phyloP scores from a whole-genome alignment of 2,329 filamentous ascomycete species.

The Pseudocercospora ulei region DNA sequence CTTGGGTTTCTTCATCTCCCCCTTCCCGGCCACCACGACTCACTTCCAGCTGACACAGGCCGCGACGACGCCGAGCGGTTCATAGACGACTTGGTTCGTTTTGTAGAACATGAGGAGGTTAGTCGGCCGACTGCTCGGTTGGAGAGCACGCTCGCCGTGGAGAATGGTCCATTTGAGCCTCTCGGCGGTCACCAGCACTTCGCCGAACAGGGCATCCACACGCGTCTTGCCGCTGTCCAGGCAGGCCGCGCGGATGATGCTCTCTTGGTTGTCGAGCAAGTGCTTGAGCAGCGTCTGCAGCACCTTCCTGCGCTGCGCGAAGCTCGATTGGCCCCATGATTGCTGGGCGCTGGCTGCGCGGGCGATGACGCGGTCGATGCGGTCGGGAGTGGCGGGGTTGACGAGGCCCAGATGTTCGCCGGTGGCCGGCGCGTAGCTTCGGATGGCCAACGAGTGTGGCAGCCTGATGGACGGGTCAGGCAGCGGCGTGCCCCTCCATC shows the following conservation, averaged over 20 bases:
- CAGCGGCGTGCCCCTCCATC: constrained; percentile 49
- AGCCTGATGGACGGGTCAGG: constrained; percentile 54
- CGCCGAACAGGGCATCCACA: constrained; percentile 85
- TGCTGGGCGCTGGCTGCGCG: constrained; percentile 64
- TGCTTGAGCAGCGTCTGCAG: constrained; percentile 71
- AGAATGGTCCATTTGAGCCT: constrained; percentile 89
- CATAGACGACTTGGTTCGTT: constrained; percentile 77
- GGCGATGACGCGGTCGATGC: constrained; percentile 68
- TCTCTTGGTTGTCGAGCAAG: constrained; percentile 77
- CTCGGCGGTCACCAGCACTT: constrained; percentile 87
- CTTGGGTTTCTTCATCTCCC: too few species aligned
- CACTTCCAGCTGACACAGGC: constrained; percentile 97
- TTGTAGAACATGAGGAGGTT: constrained; percentile 95
- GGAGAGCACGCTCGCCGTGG: constrained; percentile 75
- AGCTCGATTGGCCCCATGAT: constrained; percentile 68
- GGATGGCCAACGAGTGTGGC: constrained; percentile 57
- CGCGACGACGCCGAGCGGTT: constrained; percentile 84
- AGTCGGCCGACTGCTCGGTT: constrained; percentile 63
- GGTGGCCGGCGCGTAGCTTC: constrained; percentile 83
- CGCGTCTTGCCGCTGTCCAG: constrained; percentile 94
- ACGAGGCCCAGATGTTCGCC: constrained; percentile 70
- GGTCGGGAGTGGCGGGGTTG: constrained; percentile 64
- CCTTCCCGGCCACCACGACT: constrained; percentile 20
- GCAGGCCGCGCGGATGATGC: constrained; percentile 75
- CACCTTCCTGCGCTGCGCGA: constrained; percentile 66